Evolutionary conservation across 805 yeast species (phyloP).

Genomic region (Candida chilensis): DNA sequence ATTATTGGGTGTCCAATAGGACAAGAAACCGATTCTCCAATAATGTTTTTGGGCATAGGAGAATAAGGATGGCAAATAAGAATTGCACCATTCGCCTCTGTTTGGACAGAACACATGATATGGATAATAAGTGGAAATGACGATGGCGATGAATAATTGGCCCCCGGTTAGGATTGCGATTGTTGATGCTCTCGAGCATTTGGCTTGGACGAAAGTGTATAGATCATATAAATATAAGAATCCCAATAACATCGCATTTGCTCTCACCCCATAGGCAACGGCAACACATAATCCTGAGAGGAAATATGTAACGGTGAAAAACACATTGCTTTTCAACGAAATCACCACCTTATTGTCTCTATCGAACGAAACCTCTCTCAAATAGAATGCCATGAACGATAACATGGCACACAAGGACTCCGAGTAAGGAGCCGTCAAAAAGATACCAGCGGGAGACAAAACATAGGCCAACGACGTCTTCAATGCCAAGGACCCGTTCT

Average conservation of each 20-base stretch:
- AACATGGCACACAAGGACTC: conserved; percentile 64
- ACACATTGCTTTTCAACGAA: conserved; percentile 5
- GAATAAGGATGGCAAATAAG: conserved; percentile 49
- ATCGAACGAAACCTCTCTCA: conserved; percentile 27
- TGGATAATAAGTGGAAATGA: conserved; percentile 41
- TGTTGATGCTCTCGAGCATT: conserved; percentile 8
- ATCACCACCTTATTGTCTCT: conserved; percentile 10
- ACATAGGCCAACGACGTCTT: conserved; percentile 37
- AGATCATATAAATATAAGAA: conserved; percentile 54
- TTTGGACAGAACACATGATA: conserved; percentile 57
- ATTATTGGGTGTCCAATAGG: conserved; percentile 77
- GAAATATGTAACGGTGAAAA: conserved; percentile 16
- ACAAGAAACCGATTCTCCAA: conserved; percentile 79
- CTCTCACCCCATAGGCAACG: conserved; percentile 53
- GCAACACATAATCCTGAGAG: conserved; percentile 47
- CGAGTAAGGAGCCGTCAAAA: conserved; percentile 64
- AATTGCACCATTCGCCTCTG: conserved; percentile 72
- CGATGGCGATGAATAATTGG: conserved; percentile 35
- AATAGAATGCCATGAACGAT: conserved; percentile 45
- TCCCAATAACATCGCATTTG: conserved; percentile 75
- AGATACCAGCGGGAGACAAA: conserved; percentile 75
- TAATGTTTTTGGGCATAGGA: conserved; percentile 67
- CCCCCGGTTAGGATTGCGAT: conserved; percentile 46
- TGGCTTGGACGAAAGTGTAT: conserved; percentile 9
- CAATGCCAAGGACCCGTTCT: conserved; percentile 11